Percentiles rank a stretch among this genome's conserved stretches.
Evolutionary conservation across 2,329 filamentous ascomycete species (phyloP).

Genomic region (Cordyceps fumosorosea): DNA sequence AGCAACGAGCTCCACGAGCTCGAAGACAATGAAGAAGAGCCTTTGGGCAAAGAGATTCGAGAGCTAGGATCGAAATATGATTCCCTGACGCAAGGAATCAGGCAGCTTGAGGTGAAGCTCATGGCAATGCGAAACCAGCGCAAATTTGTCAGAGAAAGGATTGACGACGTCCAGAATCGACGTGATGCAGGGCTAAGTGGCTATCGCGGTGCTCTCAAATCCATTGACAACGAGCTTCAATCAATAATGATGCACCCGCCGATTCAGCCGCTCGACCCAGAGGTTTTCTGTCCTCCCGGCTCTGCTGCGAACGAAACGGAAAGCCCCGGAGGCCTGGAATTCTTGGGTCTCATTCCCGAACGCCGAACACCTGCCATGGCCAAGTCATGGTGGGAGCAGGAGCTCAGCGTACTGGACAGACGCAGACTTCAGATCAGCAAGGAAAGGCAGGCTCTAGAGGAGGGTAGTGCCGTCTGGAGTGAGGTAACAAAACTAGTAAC

Average conservation of each 20-base stretch:
- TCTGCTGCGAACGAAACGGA: slow-evolving; percentile 14
- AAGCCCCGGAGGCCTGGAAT: slow-evolving; percentile 40
- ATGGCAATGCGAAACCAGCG: slow-evolving; percentile 53
- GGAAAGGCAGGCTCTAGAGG: slow-evolving; percentile 59
- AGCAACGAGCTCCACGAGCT: slow-evolving; percentile 45
- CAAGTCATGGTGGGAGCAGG: slow-evolving; percentile 61
- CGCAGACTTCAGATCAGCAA: slow-evolving; percentile 50
- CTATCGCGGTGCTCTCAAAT: slow-evolving; percentile 59
- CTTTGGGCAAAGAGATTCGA: slow-evolving; percentile 54
- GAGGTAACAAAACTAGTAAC: slow-evolving; percentile 52
- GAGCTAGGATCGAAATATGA: slow-evolving; percentile 50
- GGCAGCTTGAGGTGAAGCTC: slow-evolving; percentile 57
- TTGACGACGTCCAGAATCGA: slow-evolving; percentile 57
- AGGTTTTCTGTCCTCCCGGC: slow-evolving; percentile 23
- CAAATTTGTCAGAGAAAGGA: slow-evolving; percentile 50
- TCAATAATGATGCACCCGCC: slow-evolving; percentile 54
- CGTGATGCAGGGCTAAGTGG: slow-evolving; percentile 66
- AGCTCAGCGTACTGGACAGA: slow-evolving; percentile 49
- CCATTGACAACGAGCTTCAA: slow-evolving; percentile 57
- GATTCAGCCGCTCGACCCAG: slow-evolving; percentile 44
- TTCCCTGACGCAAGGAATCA: slow-evolving; percentile 55
- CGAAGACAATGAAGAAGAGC: slow-evolving; percentile 49
- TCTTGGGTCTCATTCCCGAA: slow-evolving; percentile 54
- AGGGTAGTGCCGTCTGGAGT: slow-evolving; percentile 62
- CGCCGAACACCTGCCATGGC: slow-evolving; percentile 66